Evolutionary conservation across 345 rosid species (phyloP), one percentile per base, ranked within the genome.

Genomic region (Carallia brachiata): DNA sequence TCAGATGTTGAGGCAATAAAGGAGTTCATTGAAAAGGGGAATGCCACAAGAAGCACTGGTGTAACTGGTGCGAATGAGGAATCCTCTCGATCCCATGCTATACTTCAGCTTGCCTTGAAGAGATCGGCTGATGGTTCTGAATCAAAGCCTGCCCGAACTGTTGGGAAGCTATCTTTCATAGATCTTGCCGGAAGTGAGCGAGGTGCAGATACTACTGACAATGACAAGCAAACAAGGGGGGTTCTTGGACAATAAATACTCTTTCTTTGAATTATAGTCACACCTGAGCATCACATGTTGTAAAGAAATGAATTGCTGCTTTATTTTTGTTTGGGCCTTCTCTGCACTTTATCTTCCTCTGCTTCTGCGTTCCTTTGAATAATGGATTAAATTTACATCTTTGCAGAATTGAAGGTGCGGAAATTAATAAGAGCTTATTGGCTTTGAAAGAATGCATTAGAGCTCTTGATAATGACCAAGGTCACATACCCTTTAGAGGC

Each of bases 171-270:
- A 67, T 88, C 92, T 62, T 85, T 88, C 70, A 88, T 88, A 62
- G 89, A 85, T 71, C 85, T 88, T 68, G 92, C 86, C 47, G 92
- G 90, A 57, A 88, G 90, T 75, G 92, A 88, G 79, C 87, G 88
- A 3, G 92, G 92, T 58, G 90, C 90, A 36, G 92, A 88, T 80
- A 88, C 92, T 17, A 88, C 87, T 48, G 92, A 88, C 59, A 88
- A 86, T 80, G 88, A 88, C 72, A 84, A 86, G 72, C 88, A 81
- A 52, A 88, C 92, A 23, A 85, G 92, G 92, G 68, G 4, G 50
- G 50, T 44, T 12, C 50, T 12, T 12, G 16, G 16, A 44, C 50
- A 44, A 40, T 40, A 15, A 15, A 40, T 40, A 1, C 15, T 40
- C 48, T 44, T 44, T 44, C 50, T 15, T 44, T 44, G 50, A 12